These are phyloP conservation scores for Puccinia polysora DNA, from an alignment of 1,284 basidiomycete species.

Conservation along the genomic window DNA sequence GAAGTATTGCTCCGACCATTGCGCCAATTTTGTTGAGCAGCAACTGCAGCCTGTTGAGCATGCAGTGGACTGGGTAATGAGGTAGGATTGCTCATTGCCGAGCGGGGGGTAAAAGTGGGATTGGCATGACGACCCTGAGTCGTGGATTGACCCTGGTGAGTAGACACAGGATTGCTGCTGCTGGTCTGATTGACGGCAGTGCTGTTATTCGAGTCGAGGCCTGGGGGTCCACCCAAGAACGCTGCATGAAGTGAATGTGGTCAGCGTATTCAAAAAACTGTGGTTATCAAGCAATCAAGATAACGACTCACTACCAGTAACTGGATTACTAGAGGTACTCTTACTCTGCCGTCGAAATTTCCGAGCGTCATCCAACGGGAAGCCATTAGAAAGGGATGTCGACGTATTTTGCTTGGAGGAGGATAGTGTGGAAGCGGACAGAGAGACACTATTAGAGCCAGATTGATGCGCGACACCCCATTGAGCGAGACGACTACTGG, in stretches of 20 bases:
- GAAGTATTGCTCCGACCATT: conserved; percentile 45
- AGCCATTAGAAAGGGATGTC: neutral
- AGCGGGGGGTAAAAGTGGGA: neutral
- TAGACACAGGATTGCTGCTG: neutral
- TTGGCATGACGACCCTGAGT: neutral
- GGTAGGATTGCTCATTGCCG: conserved; percentile 2
- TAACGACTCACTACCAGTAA: neutral
- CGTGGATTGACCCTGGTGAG: neutral
- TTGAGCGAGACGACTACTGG: conserved; percentile 61
- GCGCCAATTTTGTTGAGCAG: conserved; percentile 51
- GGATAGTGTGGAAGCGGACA: neutral
- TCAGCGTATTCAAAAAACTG: neutral
- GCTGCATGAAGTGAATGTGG: neutral
- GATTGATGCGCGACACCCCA: conserved; percentile 44
- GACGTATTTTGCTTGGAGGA: neutral
- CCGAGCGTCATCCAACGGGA: conserved; percentile 15
- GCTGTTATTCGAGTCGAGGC: neutral
- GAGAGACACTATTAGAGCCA: neutral
- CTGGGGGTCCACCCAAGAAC: neutral
- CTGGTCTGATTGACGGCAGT: neutral
- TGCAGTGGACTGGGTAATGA: conserved; percentile 40
- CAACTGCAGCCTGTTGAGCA: conserved; percentile 48
- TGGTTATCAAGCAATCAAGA: neutral
- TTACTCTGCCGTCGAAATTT: conserved; percentile 30
- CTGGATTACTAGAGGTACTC: neutral